Base-by-base conservation (phyloP, 2,329 filamentous ascomycete genomes). In the Cercospora janseana region DNA sequence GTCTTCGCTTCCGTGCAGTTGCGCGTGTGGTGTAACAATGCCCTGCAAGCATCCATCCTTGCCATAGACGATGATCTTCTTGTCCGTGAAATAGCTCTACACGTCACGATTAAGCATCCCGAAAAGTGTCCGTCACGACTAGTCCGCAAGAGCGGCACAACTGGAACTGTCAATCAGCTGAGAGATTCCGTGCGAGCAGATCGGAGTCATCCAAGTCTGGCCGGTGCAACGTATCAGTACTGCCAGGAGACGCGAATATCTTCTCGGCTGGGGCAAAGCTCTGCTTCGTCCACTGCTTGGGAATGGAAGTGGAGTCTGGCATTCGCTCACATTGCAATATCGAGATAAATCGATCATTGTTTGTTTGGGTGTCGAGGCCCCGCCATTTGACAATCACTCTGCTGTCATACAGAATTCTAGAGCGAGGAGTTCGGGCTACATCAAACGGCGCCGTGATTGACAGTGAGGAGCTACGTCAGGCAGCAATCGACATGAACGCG, bases 261-360 rank as follows among this genome's bases (percentile, higher is more conserved):
- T 35, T 46, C 13, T 20, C 18, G 9, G 27, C 8, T 4, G 31
- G 23, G 10, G 28, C 29, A 12, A 21, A 8, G 12, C 18, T 9
- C 3, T 46, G 43, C 24, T 21, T 46, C 16, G 35, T 46, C 43
- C 35, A 46, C 13, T 46, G 28, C 15, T 15, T 46, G 7, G 43
- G 43, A 8, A 32, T n/a, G 20, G 24, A 46, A 13, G 24, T 35
- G 18, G 13, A 2, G 9, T 23, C 28, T n/a, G 28, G 29, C 12
- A 9, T 18, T 3, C 16, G 12, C 3, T 6, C 21, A 13, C 37
- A 35, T 16, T 13, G 13, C 18, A 35, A 26, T 20, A 18, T 46
- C n/a, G 31, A 46, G 28, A 20, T 46, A n/a, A n/a, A n/a, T n/a
- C n/a, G 4, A n/a, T 37, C 6, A 31, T 18, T 18, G 43, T 20